Evolutionary conservation across 2,329 filamentous ascomycete species (phyloP).

Genomic region (Botrytis pseudocinerea): DNA sequence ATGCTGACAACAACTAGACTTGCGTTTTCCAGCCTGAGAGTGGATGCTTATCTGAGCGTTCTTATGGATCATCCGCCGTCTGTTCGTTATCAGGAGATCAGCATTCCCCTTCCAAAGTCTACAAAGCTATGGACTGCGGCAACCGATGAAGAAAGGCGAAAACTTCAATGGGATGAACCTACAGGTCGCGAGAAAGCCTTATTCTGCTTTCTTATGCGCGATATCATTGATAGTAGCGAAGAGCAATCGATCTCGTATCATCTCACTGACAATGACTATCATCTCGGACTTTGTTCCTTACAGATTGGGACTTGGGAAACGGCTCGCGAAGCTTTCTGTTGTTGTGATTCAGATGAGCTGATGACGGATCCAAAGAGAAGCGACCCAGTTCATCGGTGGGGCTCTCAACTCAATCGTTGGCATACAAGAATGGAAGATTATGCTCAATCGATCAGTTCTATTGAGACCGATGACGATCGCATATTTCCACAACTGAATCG

Average conservation of each 20-base stretch:
- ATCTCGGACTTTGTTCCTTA: slow-evolving; percentile 15
- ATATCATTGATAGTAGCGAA: slow-evolving; percentile 6
- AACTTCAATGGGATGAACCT: slow-evolving; percentile 17
- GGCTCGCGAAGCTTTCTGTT: slow-evolving; percentile 16
- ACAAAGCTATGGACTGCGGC: background rate
- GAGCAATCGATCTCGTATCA: background rate
- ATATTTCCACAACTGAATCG: slow-evolving; percentile 10
- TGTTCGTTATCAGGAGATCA: slow-evolving; percentile 20
- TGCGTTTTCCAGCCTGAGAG: background rate
- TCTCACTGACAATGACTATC: slow-evolving; percentile 11
- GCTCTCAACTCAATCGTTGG: slow-evolving; percentile 9
- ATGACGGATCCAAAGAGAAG: slow-evolving; percentile 2
- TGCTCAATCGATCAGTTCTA: background rate
- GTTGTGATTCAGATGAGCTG: slow-evolving; percentile 17
- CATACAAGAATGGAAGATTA: background rate
- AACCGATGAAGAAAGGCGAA: slow-evolving; percentile 14
- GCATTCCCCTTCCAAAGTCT: slow-evolving; percentile 18
- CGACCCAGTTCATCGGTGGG: background rate
- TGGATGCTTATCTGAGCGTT: slow-evolving; percentile 16
- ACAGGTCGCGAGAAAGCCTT: slow-evolving; percentile 17
- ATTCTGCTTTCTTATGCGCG: slow-evolving; percentile 19
- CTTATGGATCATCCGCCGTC: slow-evolving; percentile 15
- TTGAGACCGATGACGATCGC: background rate
- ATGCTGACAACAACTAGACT: slow-evolving; percentile 6
- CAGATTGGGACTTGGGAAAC: slow-evolving; percentile 20